Conservation (phyloP, 2,329 filamentous ascomycete genomes). For the Madurella fahalii region DNA sequence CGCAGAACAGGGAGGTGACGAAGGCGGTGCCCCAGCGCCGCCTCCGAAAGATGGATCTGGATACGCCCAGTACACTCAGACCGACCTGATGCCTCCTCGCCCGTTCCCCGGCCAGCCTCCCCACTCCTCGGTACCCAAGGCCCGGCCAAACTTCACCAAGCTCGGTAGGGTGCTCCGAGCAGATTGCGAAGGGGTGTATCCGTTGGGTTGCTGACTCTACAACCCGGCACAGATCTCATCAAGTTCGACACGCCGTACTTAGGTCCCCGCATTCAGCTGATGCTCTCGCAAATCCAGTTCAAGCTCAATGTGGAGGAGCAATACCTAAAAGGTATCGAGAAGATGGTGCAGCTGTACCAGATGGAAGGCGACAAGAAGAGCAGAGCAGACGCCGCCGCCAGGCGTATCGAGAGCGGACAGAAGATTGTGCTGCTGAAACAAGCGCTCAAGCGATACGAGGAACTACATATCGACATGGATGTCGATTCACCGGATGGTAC, state of each 20-base stretch:
- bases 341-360: slow-evolving; percentile 96
- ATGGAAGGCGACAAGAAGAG: slow-evolving; percentile 98
- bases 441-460: slow-evolving; percentile 93
- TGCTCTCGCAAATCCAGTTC: slow-evolving; percentile 98
- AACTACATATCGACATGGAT: slow-evolving; percentile 92
- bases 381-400: slow-evolving; percentile 83
- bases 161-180: slow-evolving; percentile 61
- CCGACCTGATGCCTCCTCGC: slow-evolving; percentile 74
- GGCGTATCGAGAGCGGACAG: slow-evolving; percentile 91
- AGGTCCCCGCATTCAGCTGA: slow-evolving; percentile 95
- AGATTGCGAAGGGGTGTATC: background rate
- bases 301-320: slow-evolving; percentile 98
- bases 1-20: slow-evolving; percentile 42
- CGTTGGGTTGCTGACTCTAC: slow-evolving; percentile 2
- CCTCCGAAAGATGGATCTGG: slow-evolving; percentile 66
- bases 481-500: slow-evolving; percentile 76
- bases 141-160: slow-evolving; percentile 89
- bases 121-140: slow-evolving; percentile 63
- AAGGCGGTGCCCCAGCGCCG: slow-evolving; percentile 53
- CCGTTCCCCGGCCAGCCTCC: slow-evolving; percentile 74
- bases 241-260: slow-evolving; percentile 97
- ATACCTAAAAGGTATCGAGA: slow-evolving; percentile 97
- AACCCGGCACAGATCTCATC: slow-evolving; percentile 70
- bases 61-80: slow-evolving; percentile 61
- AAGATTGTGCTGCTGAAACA: slow-evolving; percentile 96